These are phyloP conservation scores for Penicillium sp. DNA, from an alignment of 2,329 filamentous ascomycete genomes.

Conservation along the genomic window DNA sequence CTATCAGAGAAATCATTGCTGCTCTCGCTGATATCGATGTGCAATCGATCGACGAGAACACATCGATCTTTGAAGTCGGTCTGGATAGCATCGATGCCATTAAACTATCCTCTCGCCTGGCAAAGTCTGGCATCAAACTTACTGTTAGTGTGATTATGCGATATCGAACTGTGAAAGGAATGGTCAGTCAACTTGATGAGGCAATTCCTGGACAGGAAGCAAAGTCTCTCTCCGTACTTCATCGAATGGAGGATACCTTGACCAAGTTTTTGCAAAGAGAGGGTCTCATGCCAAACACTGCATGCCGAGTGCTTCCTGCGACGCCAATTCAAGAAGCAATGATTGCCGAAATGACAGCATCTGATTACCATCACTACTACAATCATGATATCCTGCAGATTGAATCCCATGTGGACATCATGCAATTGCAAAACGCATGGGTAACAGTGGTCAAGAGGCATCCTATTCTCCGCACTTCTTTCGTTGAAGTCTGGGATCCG, in stretches of 20 bases:
- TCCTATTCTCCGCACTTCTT: slow-evolving; percentile 70
- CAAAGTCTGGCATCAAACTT: slow-evolving; percentile 53
- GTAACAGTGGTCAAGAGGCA: slow-evolving; percentile 51
- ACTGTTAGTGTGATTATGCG: slow-evolving; percentile 73
- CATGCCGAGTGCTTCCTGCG: slow-evolving; percentile 62
- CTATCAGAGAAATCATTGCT: slow-evolving; percentile 59
- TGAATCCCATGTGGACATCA: slow-evolving; percentile 47
- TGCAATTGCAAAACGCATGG: slow-evolving; percentile 58
- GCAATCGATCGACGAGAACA: slow-evolving; percentile 50
- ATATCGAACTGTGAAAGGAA: slow-evolving; percentile 59
- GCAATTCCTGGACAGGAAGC: slow-evolving; percentile 22
- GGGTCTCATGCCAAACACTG: slow-evolving; percentile 32
- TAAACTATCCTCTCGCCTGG: slow-evolving; percentile 69
- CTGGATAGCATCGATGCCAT: slow-evolving; percentile 91
- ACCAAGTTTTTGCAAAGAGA: slow-evolving; percentile 33
- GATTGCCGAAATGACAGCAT: slow-evolving; percentile 73
- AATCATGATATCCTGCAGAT: slow-evolving; percentile 74
- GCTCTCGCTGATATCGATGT: slow-evolving; percentile 51
- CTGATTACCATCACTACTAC: slow-evolving; percentile 70
- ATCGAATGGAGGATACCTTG: slow-evolving; percentile 28
- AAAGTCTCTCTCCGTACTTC: slow-evolving; percentile 12
- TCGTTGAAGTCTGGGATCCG: slow-evolving; percentile 60
- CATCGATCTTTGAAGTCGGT: slow-evolving; percentile 72
- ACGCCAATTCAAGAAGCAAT: slow-evolving; percentile 85
- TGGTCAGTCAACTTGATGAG: slow-evolving; percentile 37